These are phyloP conservation scores for Phlebiopsis gigantea DNA, from an alignment of 768 basidiomycete genomes.

Conservation along the genomic window DNA sequence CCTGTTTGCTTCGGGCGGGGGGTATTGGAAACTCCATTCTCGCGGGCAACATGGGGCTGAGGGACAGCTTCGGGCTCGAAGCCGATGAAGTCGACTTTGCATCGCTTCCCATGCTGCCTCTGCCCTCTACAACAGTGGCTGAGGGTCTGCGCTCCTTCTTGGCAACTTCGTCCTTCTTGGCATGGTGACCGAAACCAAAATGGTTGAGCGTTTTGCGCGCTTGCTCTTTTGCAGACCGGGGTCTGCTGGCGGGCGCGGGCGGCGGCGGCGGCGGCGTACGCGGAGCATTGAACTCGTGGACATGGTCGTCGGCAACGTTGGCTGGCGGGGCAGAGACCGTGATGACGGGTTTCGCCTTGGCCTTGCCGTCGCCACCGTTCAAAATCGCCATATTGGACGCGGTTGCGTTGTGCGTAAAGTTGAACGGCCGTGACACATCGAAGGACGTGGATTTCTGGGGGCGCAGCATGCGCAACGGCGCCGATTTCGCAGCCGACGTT, in stretches of 20 bases:
- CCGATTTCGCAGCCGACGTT: neutral
- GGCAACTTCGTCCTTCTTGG: conserved; percentile 1
- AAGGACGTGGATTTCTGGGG: conserved; percentile 23
- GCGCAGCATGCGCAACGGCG: conserved; percentile 12
- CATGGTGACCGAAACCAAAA: conserved; percentile 7
- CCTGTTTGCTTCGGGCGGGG: conserved; percentile 14
- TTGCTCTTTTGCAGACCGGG: neutral
- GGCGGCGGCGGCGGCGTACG: conserved; percentile 8
- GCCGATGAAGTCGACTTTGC: neutral
- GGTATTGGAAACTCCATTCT: conserved; percentile 16
- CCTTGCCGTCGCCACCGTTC: conserved; percentile 5
- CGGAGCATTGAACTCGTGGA: conserved; percentile 3
- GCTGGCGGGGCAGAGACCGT: conserved; percentile 23
- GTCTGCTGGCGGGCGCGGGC: neutral
- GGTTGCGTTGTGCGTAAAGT: conserved; percentile 11
- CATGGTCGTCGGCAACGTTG: conserved; percentile 2
- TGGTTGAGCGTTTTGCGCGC: neutral
- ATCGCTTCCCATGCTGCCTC: neutral
- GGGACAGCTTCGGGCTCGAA: conserved; percentile 9
- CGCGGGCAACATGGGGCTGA: conserved; percentile 14
- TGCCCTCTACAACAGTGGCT: neutral
- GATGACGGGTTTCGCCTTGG: conserved; percentile 19
- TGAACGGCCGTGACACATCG: conserved; percentile 17
- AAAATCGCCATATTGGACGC: conserved; percentile 13
- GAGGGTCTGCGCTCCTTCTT: neutral